These are phyloP conservation scores for Royoungia palumana DNA, from an alignment of 768 basidiomycete genomes.

Conservation along the genomic window DNA sequence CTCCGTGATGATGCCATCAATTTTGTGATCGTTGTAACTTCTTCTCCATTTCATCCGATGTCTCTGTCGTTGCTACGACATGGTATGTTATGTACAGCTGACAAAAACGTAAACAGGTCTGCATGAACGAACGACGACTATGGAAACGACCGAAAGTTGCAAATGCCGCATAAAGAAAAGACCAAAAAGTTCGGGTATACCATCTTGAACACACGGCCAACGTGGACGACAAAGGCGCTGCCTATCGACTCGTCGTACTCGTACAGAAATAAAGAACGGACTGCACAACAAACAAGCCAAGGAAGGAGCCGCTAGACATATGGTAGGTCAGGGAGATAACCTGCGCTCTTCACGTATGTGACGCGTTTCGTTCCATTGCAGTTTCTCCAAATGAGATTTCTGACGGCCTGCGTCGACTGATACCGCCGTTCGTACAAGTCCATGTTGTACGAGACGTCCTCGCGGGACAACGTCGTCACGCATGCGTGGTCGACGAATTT, in stretches of 20 bases:
- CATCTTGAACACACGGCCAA: slow-evolving; percentile 13
- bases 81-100: slow-evolving; percentile 3
- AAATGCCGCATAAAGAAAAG: slow-evolving; percentile 11
- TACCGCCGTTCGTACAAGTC: slow-evolving; percentile 32
- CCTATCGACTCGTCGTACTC: slow-evolving; percentile 12
- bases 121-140: slow-evolving; percentile 7
- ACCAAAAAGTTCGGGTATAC: slow-evolving; percentile 20
- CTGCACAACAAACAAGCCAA: neutral
- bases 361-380: slow-evolving; percentile 29
- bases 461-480: slow-evolving; percentile 36
- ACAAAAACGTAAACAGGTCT: neutral
- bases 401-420: slow-evolving; percentile 24
- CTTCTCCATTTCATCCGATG: neutral
- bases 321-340: slow-evolving; percentile 26
- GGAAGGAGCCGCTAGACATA: slow-evolving; percentile 8
- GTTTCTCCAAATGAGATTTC: slow-evolving; percentile 28
- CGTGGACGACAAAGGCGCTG: slow-evolving; percentile 17
- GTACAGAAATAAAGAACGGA: slow-evolving; percentile 11
- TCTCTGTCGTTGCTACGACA: neutral
- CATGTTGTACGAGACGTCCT: slow-evolving; percentile 32
- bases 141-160: slow-evolving; percentile 21
- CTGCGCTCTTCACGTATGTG: slow-evolving; percentile 29
- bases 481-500: slow-evolving; percentile 40
- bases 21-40: neutral
- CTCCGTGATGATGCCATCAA: slow-evolving; percentile 7